Percentiles rank a stretch among this genome's conserved stretches.
Conservation (phyloP, 2,329 filamentous ascomycete species). For the Colletotrichum sp. region DNA sequence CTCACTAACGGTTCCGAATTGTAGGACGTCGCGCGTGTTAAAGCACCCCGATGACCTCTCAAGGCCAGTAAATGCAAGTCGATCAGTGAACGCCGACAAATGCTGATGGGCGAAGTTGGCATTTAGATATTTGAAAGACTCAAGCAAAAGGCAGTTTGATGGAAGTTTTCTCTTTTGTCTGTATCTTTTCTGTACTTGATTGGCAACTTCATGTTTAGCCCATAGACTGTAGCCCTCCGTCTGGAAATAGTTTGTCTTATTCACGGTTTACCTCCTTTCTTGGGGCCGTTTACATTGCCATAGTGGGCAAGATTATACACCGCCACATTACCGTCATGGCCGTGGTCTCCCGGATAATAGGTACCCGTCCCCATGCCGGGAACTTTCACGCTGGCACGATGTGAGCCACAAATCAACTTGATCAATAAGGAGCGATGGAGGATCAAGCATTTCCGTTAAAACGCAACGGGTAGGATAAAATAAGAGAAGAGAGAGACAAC, state of each 20-base stretch:
- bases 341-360: neutral
- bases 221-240: neutral
- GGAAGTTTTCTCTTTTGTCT: neutral
- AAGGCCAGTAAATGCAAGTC: neutral
- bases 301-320: neutral
- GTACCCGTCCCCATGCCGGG: neutral
- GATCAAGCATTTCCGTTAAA: no score
- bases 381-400: neutral
- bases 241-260: neutral
- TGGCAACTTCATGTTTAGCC: neutral
- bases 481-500: neutral
- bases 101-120: rapidly evolving
- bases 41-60: neutral
- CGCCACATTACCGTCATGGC: neutral
- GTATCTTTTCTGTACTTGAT: neutral
- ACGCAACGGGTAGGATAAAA: neutral
- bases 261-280: neutral
- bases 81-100: neutral
- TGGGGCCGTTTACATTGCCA: neutral
- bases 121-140: neutral
- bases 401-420: neutral
- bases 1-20: neutral
- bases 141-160: neutral
- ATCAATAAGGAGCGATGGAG: neutral
- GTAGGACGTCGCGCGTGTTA: neutral